Evolutionary conservation across 495 filamentous ascomycete species (phyloP).

Genomic region (Tetracladium marchalianum): DNA sequence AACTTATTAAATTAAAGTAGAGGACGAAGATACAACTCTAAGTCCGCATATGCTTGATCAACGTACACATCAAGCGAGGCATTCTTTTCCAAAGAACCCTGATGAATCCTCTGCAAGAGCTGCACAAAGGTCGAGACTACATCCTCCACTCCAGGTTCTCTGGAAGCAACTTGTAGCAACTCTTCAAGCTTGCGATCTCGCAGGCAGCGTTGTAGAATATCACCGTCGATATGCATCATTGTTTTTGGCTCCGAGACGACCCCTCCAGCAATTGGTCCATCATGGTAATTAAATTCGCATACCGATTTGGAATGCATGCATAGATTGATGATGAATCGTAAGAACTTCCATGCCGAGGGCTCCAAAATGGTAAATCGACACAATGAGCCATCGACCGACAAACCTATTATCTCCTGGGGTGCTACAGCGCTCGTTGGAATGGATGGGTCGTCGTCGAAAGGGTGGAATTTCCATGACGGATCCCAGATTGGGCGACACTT

Average conservation of each 20-base stretch:
- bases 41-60: slow-evolving; percentile 31
- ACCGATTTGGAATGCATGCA: slow-evolving; percentile 22
- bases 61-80: slow-evolving; percentile 15
- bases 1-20: slow-evolving; percentile 28
- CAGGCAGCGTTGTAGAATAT: slow-evolving; percentile 47
- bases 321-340: slow-evolving; percentile 54
- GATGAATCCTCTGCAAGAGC: slow-evolving; percentile 7
- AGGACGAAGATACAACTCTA: slow-evolving; percentile 35
- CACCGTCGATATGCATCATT: slow-evolving; percentile 58
- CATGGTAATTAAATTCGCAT: slow-evolving; percentile 14
- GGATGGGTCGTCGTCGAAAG: slow-evolving; percentile 5
- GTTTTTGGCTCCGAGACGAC: slow-evolving; percentile 22
- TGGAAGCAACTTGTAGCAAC: slow-evolving; percentile 24
- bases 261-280: slow-evolving; percentile 8
- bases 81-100: slow-evolving; percentile 6
- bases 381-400: slow-evolving; percentile 55
- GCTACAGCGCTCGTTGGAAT: not conserved
- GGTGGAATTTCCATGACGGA: slow-evolving; percentile 13
- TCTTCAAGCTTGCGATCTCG: slow-evolving; percentile 34
- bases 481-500: slow-evolving; percentile 35
- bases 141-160: slow-evolving; percentile 20
- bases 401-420: slow-evolving; percentile 43
- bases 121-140: slow-evolving; percentile 25
- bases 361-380: slow-evolving; percentile 48
- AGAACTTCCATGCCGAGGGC: slow-evolving; percentile 45